phyloP scores from a whole-genome alignment of 129 eudicot species.

The Artemisia argyi region DNA sequence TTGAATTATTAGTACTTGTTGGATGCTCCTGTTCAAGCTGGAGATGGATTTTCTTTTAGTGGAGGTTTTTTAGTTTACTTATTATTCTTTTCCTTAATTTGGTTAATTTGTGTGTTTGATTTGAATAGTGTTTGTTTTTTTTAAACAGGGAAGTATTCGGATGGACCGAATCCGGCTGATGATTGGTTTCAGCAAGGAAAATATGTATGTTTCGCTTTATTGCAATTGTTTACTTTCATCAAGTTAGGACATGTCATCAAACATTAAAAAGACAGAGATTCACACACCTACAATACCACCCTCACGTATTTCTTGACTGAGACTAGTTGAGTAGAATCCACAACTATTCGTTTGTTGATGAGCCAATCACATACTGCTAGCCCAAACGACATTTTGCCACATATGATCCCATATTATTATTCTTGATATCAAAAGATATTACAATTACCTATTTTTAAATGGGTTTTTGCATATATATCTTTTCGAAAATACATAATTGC shows the following conservation, averaged over 20 bases:
- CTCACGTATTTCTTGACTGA: too few relatives aligned
- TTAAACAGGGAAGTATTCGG: conserved; percentile 79
- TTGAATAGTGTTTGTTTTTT: background rate
- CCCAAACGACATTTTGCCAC: too few relatives aligned
- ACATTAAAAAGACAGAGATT: too few relatives aligned
- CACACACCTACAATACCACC: too few relatives aligned
- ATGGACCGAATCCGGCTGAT: conserved; percentile 83
- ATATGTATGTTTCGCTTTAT: conserved; percentile 42
- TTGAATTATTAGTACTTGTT: conserved; percentile 55
- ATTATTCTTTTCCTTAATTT: background rate
- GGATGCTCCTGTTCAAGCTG: conserved; percentile 85
- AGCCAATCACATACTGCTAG: too few relatives aligned
- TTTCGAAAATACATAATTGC: too few relatives aligned
- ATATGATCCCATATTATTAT: too few relatives aligned
- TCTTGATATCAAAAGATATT: too few relatives aligned
- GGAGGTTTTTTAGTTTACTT: conserved; percentile 62
- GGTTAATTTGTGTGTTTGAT: background rate
- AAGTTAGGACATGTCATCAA: background rate
- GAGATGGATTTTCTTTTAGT: conserved; percentile 97
- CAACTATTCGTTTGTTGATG: too few relatives aligned
- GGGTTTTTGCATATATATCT: too few relatives aligned
- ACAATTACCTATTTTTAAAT: too few relatives aligned
- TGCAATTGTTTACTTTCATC: background rate
- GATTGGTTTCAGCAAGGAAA: conserved; percentile 92
- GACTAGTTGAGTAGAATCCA: too few relatives aligned